Base-by-base conservation (phyloP, 441 rosid genomes). In the Capsella rubella region DNA sequence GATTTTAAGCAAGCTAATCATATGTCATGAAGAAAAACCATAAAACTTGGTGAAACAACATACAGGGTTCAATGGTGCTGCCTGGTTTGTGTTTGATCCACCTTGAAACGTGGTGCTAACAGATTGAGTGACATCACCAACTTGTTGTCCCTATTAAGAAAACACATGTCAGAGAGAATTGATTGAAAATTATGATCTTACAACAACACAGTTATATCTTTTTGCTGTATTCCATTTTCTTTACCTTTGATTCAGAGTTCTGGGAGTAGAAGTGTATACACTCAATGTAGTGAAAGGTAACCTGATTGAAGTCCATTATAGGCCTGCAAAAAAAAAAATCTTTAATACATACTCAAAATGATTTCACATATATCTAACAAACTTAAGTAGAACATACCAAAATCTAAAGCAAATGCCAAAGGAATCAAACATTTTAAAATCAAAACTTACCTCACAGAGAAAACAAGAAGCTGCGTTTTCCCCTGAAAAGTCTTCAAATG, bases 261-360 rank as follows among this genome's bases (percentile, higher is more conserved):
- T 77, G 86, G 47, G 88, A 63, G 69, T 85, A 82, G 54, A 84
- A 85, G 68, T 90, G 84, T 60, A 94, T 86, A 82, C 97, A 92
- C 73, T 94, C 97, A 46, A 94, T 82, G 62, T 85, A 90, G 85
- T 94, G 99, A 81, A 84, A 91, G 42, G 97, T 87, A 56, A 94
- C 82, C 85, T 94, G 97, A 71, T 94, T 92, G 39, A 85, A 92
- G 77, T 88, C 89, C 51, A 64, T 70, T 51, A 94, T 83, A 0
- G 91, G 97, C 85, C 99, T 94, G 89, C 66, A 81, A 77, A 77
- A 35, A 45, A 34, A 37, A 69, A 59, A 69, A 64, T 11, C 15
- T 37, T 40, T 0, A 14, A 3, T 29, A 29, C 5, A 51, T 4
- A 52, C 52, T 21, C 73, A 67, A 55, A 9, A 74, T 10, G 9